Conservation (phyloP, 2,329 filamentous ascomycete species). For the Byssoonygena ceratinophila region DNA sequence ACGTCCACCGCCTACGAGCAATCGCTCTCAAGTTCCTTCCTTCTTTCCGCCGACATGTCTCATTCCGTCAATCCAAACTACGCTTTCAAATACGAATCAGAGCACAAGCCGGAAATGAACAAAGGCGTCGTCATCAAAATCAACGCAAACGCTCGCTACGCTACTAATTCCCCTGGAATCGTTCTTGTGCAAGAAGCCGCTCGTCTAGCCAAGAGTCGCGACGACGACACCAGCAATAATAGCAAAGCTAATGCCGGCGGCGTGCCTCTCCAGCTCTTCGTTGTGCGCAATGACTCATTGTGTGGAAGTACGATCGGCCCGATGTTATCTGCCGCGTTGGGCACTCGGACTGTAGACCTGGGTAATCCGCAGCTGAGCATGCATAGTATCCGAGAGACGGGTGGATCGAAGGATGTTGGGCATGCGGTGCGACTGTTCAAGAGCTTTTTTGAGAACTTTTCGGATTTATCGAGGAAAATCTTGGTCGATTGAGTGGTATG, state of each 20-base stretch:
- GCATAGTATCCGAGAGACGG: constrained; percentile 93
- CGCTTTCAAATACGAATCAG: constrained; percentile 75
- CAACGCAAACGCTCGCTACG: constrained; percentile 95
- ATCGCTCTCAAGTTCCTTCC: constrained; percentile 79
- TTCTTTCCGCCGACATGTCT: constrained; percentile 95
- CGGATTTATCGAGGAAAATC: constrained; percentile 71
- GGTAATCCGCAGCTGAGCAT: constrained; percentile 92
- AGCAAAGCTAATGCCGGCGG: constrained; percentile 44
- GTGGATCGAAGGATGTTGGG: constrained; percentile 76
- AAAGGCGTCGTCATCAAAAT: constrained; percentile 94
- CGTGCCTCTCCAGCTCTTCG: constrained; percentile 82
- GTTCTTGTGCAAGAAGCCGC: constrained; percentile 85
- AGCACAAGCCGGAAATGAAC: constrained; percentile 91
- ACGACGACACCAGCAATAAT: constrained; percentile 42
- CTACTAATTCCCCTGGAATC: constrained; percentile 91
- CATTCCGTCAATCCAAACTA: constrained; percentile 96
- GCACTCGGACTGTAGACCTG: constrained; percentile 78
- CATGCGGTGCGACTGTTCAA: constrained; percentile 78
- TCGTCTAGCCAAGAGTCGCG: constrained; percentile 32
- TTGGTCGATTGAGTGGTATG: constrained; percentile 56
- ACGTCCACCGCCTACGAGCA: constrained; percentile 84
- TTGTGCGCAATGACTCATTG: constrained; percentile 87
- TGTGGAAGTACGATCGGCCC: constrained; percentile 96
- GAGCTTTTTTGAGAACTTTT: constrained; percentile 76
- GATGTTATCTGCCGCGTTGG: constrained; percentile 82